Base-by-base conservation (phyloP, 2,329 filamentous ascomycete genomes). In the Colletotrichum camelliae region DNA sequence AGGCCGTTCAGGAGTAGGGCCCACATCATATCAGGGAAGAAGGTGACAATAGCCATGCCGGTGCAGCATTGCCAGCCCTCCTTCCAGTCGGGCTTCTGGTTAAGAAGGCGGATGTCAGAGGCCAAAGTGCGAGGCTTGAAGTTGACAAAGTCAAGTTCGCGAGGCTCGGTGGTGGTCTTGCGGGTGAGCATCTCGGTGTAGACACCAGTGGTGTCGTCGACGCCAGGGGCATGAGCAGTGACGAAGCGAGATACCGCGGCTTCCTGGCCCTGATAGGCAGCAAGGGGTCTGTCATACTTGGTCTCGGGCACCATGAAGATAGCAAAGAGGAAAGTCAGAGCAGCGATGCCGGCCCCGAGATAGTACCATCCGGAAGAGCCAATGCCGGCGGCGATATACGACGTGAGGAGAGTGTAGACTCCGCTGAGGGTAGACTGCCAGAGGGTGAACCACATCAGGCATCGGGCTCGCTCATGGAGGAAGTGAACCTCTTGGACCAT, bases 1-100 rank as follows among this genome's bases (percentile, higher is more conserved):
- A 75, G 18, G 4, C 73, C 73, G 21, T 87, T 87, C 3, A 87
- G 73, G 8, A 81, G 80, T 16, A 87, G 78, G 4, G 84, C 84
- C 85, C 84, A 87, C 37, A 87, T 78, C 18, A 87, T 83, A 37
- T 86, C 85, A 21, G 86, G 86, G 70, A 86, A 87, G 21, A 84
- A 78, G 6, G 85, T 77, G 4, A 83, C 78, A 48, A 84, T 77
- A 10, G 80, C 80, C 8, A 82, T 82, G 79, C 84, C 75, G n/a
- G 70, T 62, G 43, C 78, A 74, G 5, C 78, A 77, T 15, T 76
- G 69, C 78, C 77, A 77, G 2, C 75, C 80, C 68, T 81, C 79
- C 4, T 70, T 72, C 85, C 85, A 87, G 37, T 87, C 85, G 1
- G 83, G 80, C 15, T 81, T 81, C 21, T 83, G 84, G 48, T 84